phyloP scores from a whole-genome alignment of 345 rosid species.

The Heritiera fomes region DNA sequence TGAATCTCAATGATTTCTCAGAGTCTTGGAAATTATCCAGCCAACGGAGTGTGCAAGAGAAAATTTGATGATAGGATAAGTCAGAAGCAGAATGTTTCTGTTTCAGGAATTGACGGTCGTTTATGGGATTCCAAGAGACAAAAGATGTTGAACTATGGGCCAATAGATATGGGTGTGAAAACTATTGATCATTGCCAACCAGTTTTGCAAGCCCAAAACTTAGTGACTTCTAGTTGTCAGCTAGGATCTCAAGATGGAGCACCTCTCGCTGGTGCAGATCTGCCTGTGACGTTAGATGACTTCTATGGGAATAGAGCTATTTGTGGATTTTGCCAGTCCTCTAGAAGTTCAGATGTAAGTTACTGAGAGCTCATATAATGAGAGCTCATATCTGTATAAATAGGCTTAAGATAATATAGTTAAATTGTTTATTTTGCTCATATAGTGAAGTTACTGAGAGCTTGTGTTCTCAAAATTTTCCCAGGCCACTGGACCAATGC shows the following conservation, averaged over 20 bases:
- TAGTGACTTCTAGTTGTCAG: conserved; percentile 23
- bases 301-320: conserved; percentile 23
- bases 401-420: neutral
- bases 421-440: neutral
- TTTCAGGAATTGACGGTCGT: conserved; percentile 42
- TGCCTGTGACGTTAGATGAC: conserved; percentile 26
- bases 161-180: conserved; percentile 16
- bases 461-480: conserved; percentile 3
- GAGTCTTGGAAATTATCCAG: conserved; percentile 38
- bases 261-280: conserved; percentile 11
- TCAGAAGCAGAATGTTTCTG: conserved; percentile 31
- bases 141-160: conserved; percentile 42
- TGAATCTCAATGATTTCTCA: conserved; percentile 23
- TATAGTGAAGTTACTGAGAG: neutral
- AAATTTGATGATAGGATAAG: conserved; percentile 26
- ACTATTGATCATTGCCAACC: conserved; percentile 20
- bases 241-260: conserved; percentile 9
- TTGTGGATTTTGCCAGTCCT: conserved; percentile 81
- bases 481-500: conserved; percentile 74
- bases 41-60: conserved; percentile 28
- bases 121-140: conserved; percentile 49
- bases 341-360: conserved; percentile 55
- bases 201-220: conserved; percentile 24
- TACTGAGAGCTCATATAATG: neutral
- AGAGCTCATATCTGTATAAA: neutral